Base-by-base conservation (phyloP, 2,329 filamentous ascomycete species). In the Magnaporthiopsis rhizophila region DNA sequence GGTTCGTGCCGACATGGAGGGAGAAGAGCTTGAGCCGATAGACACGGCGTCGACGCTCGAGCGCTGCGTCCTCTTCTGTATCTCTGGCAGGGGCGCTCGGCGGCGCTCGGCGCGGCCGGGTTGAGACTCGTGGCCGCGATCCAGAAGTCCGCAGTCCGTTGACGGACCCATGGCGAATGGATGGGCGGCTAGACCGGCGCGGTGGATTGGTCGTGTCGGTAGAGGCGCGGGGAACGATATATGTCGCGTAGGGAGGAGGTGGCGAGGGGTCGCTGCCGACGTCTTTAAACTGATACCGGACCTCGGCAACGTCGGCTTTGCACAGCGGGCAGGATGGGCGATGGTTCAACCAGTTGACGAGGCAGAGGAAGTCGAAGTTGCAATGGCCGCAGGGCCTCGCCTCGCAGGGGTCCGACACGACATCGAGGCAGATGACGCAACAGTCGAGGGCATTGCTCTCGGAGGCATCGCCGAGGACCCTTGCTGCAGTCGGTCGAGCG, bases 371-470 rank as follows among this genome's bases (percentile, higher is more conserved):
- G 79, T 97, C 92, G 73, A 96, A 97, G 69, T 87, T 86, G 65
- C 80, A 77, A 78, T 98, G 93, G 58, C 85, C 83, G 79, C 93
- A 98, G 9, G 93, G 92, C 26, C 83, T 78, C 9, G 90, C 85
- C 62, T 88, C 80, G 67, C 90, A 92, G 63, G 85, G 78, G 70
- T 95, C 90, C 12, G 86, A 85, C 71, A 97, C 81, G 63, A 78
- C 72, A 65, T 94, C 90, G 66, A 97, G 86, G 75, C 93, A 98
- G 74, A 98, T 95, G 67, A 96, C 91, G 75, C 93, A 97, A 71
- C 83, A 86, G 67, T 70, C 45, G 45, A 13, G 21, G n/a, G 21
- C 21, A 4, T 9, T 8, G 45, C 13, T 45, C 38, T 45, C 45
- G 21, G 45, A 7, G 18, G 38, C 15, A 6, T 6, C 15, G 38